phyloP scores from a whole-genome alignment of 441 rosid genomes.

The Erysimum cheiri region DNA sequence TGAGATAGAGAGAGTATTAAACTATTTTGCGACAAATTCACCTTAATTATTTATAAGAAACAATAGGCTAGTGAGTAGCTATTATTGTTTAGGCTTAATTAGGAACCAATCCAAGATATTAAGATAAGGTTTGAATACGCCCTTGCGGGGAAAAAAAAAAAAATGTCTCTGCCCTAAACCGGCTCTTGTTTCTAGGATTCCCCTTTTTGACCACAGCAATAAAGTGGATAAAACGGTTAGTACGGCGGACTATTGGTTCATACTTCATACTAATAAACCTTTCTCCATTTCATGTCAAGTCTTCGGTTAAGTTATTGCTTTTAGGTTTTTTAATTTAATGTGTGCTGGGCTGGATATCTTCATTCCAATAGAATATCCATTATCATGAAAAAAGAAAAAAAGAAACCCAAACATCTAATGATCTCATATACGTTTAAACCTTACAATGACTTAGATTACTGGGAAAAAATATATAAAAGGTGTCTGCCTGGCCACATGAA shows the following conservation, averaged over 20 bases:
- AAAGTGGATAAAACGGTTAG: background rate
- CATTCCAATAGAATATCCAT: background rate
- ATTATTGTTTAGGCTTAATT: too few species aligned
- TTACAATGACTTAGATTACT: background rate
- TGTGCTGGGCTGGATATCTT: background rate
- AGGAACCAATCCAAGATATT: too few species aligned
- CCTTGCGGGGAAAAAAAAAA: too few species aligned
- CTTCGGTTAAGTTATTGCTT: background rate
- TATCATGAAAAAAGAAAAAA: too few species aligned
- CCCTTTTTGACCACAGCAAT: background rate
- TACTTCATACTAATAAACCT: background rate
- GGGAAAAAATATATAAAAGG: background rate
- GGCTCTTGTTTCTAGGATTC: background rate
- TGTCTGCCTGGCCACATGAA: conserved; percentile 1
- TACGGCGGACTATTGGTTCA: background rate
- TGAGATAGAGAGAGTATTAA: too few species aligned
- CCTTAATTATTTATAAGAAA: too few species aligned
- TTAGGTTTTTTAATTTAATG: background rate
- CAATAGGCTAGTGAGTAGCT: too few species aligned
- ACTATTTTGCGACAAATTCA: too few species aligned
- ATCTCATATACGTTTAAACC: background rate
- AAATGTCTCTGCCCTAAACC: conserved; percentile 1
- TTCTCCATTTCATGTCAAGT: background rate
- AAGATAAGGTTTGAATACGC: too few species aligned
- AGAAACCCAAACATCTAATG: background rate